Conservation (phyloP, 352 stramenopile species). For the Pythium utonaiense region DNA sequence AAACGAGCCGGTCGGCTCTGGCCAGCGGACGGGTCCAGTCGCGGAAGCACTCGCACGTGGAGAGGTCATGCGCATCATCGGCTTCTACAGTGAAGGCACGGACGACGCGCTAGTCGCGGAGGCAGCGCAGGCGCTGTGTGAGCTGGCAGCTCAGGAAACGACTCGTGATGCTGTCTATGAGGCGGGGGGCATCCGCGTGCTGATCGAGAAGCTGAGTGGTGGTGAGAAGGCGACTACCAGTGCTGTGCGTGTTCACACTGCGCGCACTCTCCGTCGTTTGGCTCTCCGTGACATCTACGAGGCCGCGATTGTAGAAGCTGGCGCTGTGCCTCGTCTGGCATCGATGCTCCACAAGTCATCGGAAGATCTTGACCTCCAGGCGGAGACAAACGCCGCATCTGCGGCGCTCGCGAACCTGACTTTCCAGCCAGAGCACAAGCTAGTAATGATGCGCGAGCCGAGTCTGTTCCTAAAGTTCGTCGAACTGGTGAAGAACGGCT, state of each 20-base stretch:
- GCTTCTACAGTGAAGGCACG: neutral
- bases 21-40: neutral
- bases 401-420: constrained; percentile 9
- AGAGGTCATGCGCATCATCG: neutral
- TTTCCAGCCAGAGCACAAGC: constrained; percentile 10
- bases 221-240: too few species aligned
- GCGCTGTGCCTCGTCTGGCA: neutral
- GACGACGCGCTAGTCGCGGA: constrained; percentile 1
- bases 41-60: neutral
- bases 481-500: neutral
- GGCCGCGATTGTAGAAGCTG: constrained; percentile 6
- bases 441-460: neutral
- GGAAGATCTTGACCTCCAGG: too few species aligned
- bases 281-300: constrained; percentile 5
- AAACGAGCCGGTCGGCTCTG: too few species aligned
- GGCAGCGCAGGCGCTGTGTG: constrained; percentile 2
- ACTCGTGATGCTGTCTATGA: neutral
- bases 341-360: neutral
- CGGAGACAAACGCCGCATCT: neutral
- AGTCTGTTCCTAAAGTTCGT: neutral
- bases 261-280: constrained; percentile 4
- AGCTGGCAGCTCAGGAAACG: constrained; percentile 2
- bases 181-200: neutral
- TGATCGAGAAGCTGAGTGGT: too few species aligned
- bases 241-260: neutral